Conservation (phyloP, 306 rosid genomes). For the Fragaria ananassa region DNA sequence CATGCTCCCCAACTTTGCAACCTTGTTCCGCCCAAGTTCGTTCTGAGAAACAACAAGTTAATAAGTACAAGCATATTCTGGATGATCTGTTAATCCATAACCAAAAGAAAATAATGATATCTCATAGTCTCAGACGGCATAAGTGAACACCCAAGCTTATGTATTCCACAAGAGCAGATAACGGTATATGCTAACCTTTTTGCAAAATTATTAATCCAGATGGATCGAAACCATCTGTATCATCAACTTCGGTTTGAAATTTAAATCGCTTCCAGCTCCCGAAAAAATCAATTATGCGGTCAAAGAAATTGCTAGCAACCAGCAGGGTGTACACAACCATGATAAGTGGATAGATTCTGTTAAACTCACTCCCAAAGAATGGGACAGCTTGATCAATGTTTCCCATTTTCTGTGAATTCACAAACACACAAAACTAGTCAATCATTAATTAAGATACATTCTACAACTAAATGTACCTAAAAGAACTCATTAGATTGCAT, state of each 20-base stretch:
- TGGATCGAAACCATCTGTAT: conserved; percentile 87
- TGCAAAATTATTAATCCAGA: conserved; percentile 90
- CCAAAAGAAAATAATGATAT: not conserved
- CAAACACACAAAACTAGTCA: conserved; percentile 24
- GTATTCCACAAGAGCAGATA: conserved; percentile 20
- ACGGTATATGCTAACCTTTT: conserved; percentile 52
- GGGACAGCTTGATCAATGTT: conserved; percentile 80
- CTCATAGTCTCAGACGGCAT: not conserved
- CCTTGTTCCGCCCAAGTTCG: conserved; percentile 92
- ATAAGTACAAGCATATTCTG: conserved; percentile 1
- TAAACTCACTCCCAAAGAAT: conserved; percentile 77
- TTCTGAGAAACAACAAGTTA: conserved; percentile 44
- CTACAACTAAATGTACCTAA: not conserved
- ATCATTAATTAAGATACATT: conserved; percentile 15
- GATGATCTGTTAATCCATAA: not conserved
- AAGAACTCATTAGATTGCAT: not conserved
- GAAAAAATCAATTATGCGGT: conserved; percentile 64
- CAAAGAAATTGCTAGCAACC: conserved; percentile 92
- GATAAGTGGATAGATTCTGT: conserved; percentile 89
- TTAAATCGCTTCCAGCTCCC: conserved; percentile 91
- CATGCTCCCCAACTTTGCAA: conserved; percentile 79
- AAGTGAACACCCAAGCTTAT: not conserved
- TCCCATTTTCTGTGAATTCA: conserved; percentile 85
- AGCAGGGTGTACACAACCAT: conserved; percentile 91
- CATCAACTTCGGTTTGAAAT: conserved; percentile 80